A percentile compares a stretch with the other conserved stretches of the same genome.
These are phyloP conservation scores for Paraconiothyrium sp. DNA, from an alignment of 2,329 filamentous ascomycete genomes.

Conservation along the genomic window DNA sequence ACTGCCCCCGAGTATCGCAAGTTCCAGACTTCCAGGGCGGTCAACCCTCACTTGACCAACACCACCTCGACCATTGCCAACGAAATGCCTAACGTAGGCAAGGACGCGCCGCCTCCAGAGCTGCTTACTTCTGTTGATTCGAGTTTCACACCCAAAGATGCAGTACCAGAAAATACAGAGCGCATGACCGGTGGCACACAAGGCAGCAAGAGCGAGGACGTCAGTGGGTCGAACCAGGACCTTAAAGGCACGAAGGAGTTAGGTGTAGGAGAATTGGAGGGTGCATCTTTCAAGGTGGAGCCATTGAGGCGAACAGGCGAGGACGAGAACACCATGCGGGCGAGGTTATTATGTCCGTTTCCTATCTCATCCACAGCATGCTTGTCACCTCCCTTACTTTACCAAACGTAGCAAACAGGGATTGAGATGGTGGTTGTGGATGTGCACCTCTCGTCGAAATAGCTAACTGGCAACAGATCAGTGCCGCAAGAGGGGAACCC, in stretches of 20 bases:
- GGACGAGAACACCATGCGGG: constrained; percentile 84
- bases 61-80: constrained; percentile 71
- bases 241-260: constrained; percentile 69
- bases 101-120: constrained; percentile 67
- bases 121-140: constrained; percentile 65
- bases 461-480: constrained; percentile 71
- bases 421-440: constrained; percentile 12
- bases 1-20: constrained; percentile 65
- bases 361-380: constrained; percentile 23
- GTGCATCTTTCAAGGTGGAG: constrained; percentile 86
- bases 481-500: constrained; percentile 92
- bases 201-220: constrained; percentile 53
- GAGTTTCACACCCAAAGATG: constrained; percentile 67
- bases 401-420: neutral
- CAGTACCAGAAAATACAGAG: constrained; percentile 69
- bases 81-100: constrained; percentile 68
- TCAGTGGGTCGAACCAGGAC: constrained; percentile 38
- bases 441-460: neutral
- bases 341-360: constrained; percentile 76
- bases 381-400: constrained; percentile 11
- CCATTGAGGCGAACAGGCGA: constrained; percentile 87
- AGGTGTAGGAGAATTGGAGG: constrained; percentile 83
- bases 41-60: constrained; percentile 71
- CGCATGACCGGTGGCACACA: constrained; percentile 73
- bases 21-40: constrained; percentile 64